These are phyloP conservation scores for Coniochaeta prunicola DNA, from an alignment of 2,329 filamentous ascomycete species.

Conservation along the genomic window DNA sequence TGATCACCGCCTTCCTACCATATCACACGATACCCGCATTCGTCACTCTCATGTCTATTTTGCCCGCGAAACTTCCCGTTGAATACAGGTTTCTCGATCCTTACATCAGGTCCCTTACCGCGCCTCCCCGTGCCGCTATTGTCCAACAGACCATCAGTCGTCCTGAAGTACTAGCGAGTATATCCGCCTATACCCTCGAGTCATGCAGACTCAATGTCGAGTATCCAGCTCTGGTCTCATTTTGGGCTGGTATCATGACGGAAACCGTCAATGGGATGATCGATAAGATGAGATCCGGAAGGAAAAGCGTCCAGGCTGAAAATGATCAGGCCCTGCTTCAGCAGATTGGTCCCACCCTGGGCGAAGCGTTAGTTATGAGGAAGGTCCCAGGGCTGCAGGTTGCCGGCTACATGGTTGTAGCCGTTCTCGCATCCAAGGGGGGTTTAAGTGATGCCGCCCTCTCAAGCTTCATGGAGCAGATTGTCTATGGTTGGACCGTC, in stretches of 20 bases:
- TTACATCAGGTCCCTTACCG: slow-evolving; percentile 71
- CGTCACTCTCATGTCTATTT: slow-evolving; percentile 75
- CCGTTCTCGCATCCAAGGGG: slow-evolving; percentile 78
- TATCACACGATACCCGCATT: slow-evolving; percentile 87
- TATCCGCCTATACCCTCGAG: slow-evolving; percentile 74
- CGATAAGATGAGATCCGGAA: slow-evolving; percentile 68
- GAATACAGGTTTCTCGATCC: slow-evolving; percentile 80
- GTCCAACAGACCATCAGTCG: slow-evolving; percentile 80
- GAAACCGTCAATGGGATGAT: slow-evolving; percentile 81
- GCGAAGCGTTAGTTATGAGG: slow-evolving; percentile 68
- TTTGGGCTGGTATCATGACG: slow-evolving; percentile 85
- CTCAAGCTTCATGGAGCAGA: slow-evolving; percentile 84
- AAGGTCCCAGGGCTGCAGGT: slow-evolving; percentile 73
- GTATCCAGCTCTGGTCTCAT: slow-evolving; percentile 71
- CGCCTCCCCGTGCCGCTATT: slow-evolving; percentile 72
- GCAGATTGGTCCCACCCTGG: slow-evolving; percentile 60
- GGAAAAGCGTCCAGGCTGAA: slow-evolving; percentile 67
- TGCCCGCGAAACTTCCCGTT: slow-evolving; percentile 66
- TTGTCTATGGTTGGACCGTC: slow-evolving; percentile 67
- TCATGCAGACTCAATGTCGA: slow-evolving; percentile 66
- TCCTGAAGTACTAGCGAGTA: slow-evolving; percentile 62
- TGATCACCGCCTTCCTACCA: slow-evolving; percentile 83
- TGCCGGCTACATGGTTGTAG: slow-evolving; percentile 85
- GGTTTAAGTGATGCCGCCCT: slow-evolving; percentile 71
- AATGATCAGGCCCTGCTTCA: slow-evolving; percentile 74